Evolutionary conservation across 352 stramenopile species (phyloP), one percentile per base, ranked within the genome.

Genomic region (Discostella stelligera): DNA sequence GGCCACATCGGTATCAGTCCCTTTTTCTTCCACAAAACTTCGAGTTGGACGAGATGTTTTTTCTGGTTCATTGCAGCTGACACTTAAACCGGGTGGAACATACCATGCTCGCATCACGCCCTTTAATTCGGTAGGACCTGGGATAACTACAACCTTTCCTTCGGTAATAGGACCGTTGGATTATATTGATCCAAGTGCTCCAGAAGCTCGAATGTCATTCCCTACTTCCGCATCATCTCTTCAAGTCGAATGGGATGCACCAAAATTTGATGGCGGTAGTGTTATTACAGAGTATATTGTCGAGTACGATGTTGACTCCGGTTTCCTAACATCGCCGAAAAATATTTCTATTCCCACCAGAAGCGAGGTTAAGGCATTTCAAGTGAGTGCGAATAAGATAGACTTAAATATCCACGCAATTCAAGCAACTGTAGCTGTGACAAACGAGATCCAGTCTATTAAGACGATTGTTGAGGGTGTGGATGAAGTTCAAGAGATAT

Each of bases 361-460:
- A 44, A 94, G 93, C 53, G 96, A 98, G 71, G 91, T 98, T 37
- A 94, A 98, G 66, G 87, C 89, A 1, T 39, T 98, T 13, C 83
- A 91, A 14, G 67, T 98, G 3, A 88, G 87, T 23, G 74, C 69
- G 30, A 91, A 77, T 16, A 84, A 93, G 21, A 89, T 98, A 7
- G 84, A 96, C 4, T 95, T 96, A 53, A 96, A 98, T 83, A 93
- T 97, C 55, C 96, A 99, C 71, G 93, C 93, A 55, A 92, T 98
- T 5, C 89, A 96, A 71, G 95, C 94, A 0, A 97, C 94, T 0
- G 94, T 97, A 8, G 87, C 96, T 63, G 96, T 99, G 11, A 95
- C 90, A 14, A 99, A 99, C 76, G 96, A 99, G 79, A 82, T 96
- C 7, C 96, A 99, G 77, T 96, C 95, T 6, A 92, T 99, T 0